Conservation (phyloP, 2,329 filamentous ascomycete genomes). For the Phialemonium atrogriseum region DNA sequence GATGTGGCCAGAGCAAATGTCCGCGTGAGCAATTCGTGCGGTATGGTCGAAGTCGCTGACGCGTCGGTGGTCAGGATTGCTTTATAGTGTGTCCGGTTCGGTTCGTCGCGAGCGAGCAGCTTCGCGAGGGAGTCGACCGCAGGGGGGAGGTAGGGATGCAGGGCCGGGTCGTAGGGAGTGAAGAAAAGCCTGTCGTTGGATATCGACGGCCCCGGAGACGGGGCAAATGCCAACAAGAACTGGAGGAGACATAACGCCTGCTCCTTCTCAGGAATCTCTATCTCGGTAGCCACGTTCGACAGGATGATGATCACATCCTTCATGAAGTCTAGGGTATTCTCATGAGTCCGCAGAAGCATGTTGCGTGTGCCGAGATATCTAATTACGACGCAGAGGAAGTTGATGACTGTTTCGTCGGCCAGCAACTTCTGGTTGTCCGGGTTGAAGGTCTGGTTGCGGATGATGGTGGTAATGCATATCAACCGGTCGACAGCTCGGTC, state of each 20-base stretch:
- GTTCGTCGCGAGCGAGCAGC: slow-evolving; percentile 84
- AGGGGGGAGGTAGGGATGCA: slow-evolving; percentile 82
- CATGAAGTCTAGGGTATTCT: slow-evolving; percentile 92
- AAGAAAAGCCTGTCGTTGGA: slow-evolving; percentile 60
- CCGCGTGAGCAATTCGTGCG: slow-evolving; percentile 75
- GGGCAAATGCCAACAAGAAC: slow-evolving; percentile 86
- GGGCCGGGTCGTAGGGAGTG: slow-evolving; percentile 66
- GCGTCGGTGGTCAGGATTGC: slow-evolving; percentile 71
- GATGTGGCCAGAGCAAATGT: slow-evolving; percentile 83
- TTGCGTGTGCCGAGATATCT: slow-evolving; percentile 82
- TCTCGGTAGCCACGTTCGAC: slow-evolving; percentile 75
- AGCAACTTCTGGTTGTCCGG: slow-evolving; percentile 66
- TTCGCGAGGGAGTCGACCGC: slow-evolving; percentile 90
- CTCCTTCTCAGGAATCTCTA: slow-evolving; percentile 78
- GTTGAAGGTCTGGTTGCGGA: slow-evolving; percentile 86
- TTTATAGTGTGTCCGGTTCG: slow-evolving; percentile 79
- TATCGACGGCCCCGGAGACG: slow-evolving; percentile 59
- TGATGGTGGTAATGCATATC: slow-evolving; percentile 83
- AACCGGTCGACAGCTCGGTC: slow-evolving; percentile 81
- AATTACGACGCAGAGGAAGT: slow-evolving; percentile 76
- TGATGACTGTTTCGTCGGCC: slow-evolving; percentile 69
- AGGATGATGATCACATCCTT: slow-evolving; percentile 87
- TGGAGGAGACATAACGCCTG: slow-evolving; percentile 81
- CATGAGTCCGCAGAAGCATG: slow-evolving; percentile 71
- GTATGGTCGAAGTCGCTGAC: slow-evolving; percentile 40